Percentiles rank a stretch among this genome's conserved stretches.
phyloP scores from a whole-genome alignment of 257 asterid genomes.

The Solanum lignicaule region DNA sequence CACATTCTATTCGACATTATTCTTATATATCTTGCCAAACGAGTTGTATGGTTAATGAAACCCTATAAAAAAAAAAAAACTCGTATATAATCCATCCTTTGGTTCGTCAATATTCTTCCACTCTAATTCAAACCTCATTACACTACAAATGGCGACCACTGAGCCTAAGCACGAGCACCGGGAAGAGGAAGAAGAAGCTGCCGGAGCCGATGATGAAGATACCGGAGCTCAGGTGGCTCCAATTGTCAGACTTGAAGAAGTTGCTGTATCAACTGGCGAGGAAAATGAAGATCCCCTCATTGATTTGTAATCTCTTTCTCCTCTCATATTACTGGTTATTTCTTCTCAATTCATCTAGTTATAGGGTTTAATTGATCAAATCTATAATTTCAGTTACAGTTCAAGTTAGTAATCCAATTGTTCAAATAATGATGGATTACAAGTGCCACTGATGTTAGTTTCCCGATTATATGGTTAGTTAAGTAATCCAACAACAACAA shows the following conservation, averaged over 20 bases:
- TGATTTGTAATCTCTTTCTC: constrained; percentile 21
- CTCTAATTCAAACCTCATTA: not conserved
- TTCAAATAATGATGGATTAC: not conserved
- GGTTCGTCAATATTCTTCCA: not conserved
- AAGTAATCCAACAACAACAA: not conserved
- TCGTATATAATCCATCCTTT: not conserved
- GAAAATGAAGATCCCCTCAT: constrained; percentile 38
- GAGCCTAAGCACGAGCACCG: constrained; percentile 26
- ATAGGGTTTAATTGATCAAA: constrained; percentile 5
- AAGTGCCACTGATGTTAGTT: not conserved
- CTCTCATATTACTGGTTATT: not conserved
- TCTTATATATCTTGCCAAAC: too few relatives aligned
- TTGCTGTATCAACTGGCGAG: constrained; percentile 48
- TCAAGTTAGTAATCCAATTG: not conserved
- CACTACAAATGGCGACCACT: constrained; percentile 25
- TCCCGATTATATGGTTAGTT: not conserved
- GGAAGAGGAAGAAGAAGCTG: constrained; percentile 22
- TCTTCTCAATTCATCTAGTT: not conserved
- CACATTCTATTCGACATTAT: too few relatives aligned
- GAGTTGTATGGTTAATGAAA: not conserved
- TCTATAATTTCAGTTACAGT: not conserved
- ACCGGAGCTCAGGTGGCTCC: constrained; percentile 65
- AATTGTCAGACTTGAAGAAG: constrained; percentile 40
- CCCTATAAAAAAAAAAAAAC: not conserved
- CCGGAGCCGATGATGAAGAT: constrained; percentile 44